Evolutionary conservation across 768 basidiomycete genomes (phyloP), one percentile per base, ranked within the genome.

Genomic region (Termitomyces heimii): DNA sequence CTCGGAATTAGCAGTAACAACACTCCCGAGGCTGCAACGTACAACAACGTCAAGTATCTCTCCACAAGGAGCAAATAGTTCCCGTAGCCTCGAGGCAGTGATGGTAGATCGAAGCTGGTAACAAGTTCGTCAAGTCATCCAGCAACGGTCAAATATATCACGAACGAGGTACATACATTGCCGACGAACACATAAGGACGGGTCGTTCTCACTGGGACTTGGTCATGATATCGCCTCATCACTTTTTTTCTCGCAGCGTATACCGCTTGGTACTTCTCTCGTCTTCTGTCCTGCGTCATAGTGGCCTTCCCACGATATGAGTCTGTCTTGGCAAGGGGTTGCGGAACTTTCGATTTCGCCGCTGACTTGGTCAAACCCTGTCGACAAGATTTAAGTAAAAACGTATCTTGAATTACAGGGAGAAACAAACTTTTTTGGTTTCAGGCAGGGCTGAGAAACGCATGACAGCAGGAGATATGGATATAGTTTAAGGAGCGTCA

Each of bases 131-230:
- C n/a, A 44, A 32, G 46, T 45, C 53, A 5, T 44, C 8, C 53
- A 8, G 26, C 43, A 48, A 18, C 37, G 37, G 34, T 10, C 9
- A 37, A 6, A 5, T 13, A 40, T 20, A 35, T 47, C 9, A 48
- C 35, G 12, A 47, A 46, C 18, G 7, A 50, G 24, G 12, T 14
- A 72, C 83, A 59, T 62, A 88, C 87, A 65, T 88, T 88, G 40
- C 87, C 86, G 20, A 86, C 81, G 61, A 74, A 87, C 24, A 82
- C 75, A 57, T 71, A 73, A 32, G 66, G 68, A 55, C 66, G 54
- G 18, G 13, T 55, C 16, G 5, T 42, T 39, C 44, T 57, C 18
- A 60, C 34, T 28, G 47, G 47, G 28, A 42, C 54, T 13, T 59
- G 57, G 22, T 42, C 32, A 26, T 46, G 32, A 24, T 6, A 45